phyloP scores from a whole-genome alignment of 768 basidiomycete species.

The Dioszegia crocea region DNA sequence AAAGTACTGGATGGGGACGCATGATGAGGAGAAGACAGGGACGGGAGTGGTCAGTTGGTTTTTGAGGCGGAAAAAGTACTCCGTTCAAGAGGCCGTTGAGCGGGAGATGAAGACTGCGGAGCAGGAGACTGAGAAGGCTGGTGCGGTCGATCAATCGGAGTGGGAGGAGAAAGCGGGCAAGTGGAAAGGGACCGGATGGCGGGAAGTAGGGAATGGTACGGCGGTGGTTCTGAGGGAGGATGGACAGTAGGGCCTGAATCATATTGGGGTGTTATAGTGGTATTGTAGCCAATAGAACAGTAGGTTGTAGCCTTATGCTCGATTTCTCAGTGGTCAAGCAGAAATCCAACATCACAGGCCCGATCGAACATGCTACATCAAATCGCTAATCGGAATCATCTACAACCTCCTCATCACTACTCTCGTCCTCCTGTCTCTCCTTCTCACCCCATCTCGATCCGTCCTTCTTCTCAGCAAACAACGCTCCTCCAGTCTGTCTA shows the following conservation, averaged over 20 bases:
- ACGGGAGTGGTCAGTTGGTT: slow-evolving; percentile 26
- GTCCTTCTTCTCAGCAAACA: slow-evolving; percentile 40
- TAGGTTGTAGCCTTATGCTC: too few species aligned
- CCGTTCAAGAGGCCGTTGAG: slow-evolving; percentile 18
- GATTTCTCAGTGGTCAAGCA: too few species aligned
- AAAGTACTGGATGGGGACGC: slow-evolving; percentile 26
- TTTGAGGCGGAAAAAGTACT: slow-evolving; percentile 14
- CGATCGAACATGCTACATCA: too few species aligned
- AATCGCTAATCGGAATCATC: slow-evolving; percentile 4
- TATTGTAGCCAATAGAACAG: too few species aligned
- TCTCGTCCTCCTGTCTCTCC: slow-evolving; percentile 24
- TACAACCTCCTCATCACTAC: slow-evolving; percentile 27
- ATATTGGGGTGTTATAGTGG: too few species aligned
- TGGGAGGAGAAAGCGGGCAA: slow-evolving; percentile 2
- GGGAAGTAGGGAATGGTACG: slow-evolving; percentile 3
- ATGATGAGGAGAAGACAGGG: slow-evolving; percentile 24
- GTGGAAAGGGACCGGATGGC: slow-evolving; percentile 3
- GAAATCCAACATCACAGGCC: too few species aligned
- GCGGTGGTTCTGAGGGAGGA: slow-evolving; percentile 4
- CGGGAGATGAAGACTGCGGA: background rate
- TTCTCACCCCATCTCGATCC: slow-evolving; percentile 25
- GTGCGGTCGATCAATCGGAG: background rate
- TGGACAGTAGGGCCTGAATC: too few species aligned
- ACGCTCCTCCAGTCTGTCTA: slow-evolving; percentile 33
- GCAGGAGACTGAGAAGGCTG: slow-evolving; percentile 6